phyloP scores from a whole-genome alignment of 1,139 yeast genomes.

The Yamadazyma siamensis region DNA sequence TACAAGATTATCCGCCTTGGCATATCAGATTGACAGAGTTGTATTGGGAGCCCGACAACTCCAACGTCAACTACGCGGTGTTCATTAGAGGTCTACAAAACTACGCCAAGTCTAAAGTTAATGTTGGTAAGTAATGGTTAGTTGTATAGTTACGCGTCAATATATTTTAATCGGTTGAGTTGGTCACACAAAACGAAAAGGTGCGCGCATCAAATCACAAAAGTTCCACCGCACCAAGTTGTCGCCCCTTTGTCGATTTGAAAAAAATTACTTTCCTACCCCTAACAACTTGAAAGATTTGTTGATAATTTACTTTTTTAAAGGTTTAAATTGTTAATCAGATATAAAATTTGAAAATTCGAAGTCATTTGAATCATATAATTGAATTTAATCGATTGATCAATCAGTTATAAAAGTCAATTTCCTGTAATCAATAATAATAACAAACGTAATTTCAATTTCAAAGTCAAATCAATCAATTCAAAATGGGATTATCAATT shows the following conservation, averaged over 20 bases:
- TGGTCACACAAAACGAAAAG: constrained; percentile 3
- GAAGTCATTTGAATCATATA: too few species aligned
- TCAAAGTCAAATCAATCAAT: constrained; percentile 1
- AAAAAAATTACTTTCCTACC: constrained; percentile 7
- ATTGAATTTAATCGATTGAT: constrained; percentile 3
- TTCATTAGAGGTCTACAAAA: constrained; percentile 80
- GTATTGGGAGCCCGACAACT: constrained; percentile 86
- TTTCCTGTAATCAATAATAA: too few species aligned
- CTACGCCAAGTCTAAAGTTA: constrained; percentile 77
- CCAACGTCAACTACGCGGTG: constrained; percentile 76
- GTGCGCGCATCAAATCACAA: constrained; percentile 6
- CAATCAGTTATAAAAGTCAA: too few species aligned
- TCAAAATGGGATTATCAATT: constrained; percentile 33
- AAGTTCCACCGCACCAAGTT: constrained; percentile 1
- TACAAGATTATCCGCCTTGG: constrained; percentile 98
- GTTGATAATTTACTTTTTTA: too few species aligned
- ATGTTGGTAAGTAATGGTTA: constrained; percentile 66
- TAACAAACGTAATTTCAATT: not conserved
- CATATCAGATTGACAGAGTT: constrained; percentile 87
- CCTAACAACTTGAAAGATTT: constrained; percentile 5
- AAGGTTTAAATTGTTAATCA: too few species aligned
- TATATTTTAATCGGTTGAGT: too few species aligned
- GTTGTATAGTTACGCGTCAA: constrained; percentile 1
- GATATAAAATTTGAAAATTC: too few species aligned
- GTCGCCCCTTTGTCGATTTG: constrained; percentile 13